These are phyloP conservation scores for Sugiyamaella japonica DNA, from an alignment of 1,139 yeast species.

Conservation along the genomic window DNA sequence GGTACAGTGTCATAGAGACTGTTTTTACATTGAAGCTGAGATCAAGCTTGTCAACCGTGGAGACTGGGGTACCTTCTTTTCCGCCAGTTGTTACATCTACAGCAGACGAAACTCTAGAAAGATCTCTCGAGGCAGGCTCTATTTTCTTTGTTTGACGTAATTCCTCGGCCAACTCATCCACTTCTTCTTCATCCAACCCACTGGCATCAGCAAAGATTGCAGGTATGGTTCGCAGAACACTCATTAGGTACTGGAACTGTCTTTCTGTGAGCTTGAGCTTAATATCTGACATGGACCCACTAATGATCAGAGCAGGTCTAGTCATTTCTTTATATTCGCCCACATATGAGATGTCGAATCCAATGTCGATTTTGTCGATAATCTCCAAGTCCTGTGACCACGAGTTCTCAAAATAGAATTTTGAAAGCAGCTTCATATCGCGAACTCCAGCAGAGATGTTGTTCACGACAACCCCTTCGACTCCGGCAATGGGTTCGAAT, in stretches of 20 bases:
- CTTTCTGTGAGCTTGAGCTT: slow-evolving; percentile 71
- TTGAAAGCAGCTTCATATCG: slow-evolving; percentile 64
- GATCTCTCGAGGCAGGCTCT: slow-evolving; percentile 16
- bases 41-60: slow-evolving; percentile 26
- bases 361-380: slow-evolving; percentile 67
- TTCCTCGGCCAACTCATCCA: slow-evolving; percentile 49
- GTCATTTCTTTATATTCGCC: slow-evolving; percentile 41
- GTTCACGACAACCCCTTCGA: slow-evolving; percentile 36
- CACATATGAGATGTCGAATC: slow-evolving; percentile 59
- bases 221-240: slow-evolving; percentile 58
- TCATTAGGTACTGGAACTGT: slow-evolving; percentile 63
- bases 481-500: slow-evolving; percentile 44
- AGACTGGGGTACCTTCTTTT: background rate
- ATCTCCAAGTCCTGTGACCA: slow-evolving; percentile 59
- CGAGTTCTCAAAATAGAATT: slow-evolving; percentile 51
- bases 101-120: slow-evolving; percentile 13
- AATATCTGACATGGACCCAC: slow-evolving; percentile 66
- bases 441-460: slow-evolving; percentile 68
- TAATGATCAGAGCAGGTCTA: slow-evolving; percentile 54
- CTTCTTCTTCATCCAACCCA: slow-evolving; percentile 57
- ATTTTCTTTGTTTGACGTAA: slow-evolving; percentile 30
- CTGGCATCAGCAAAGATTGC: slow-evolving; percentile 52
- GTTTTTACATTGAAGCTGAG: slow-evolving; percentile 56
- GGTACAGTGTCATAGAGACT: slow-evolving; percentile 64
- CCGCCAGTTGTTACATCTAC: background rate